These are phyloP conservation scores for Kockovaella imperatae DNA, from an alignment of 768 basidiomycete species.

Conservation along the genomic window DNA sequence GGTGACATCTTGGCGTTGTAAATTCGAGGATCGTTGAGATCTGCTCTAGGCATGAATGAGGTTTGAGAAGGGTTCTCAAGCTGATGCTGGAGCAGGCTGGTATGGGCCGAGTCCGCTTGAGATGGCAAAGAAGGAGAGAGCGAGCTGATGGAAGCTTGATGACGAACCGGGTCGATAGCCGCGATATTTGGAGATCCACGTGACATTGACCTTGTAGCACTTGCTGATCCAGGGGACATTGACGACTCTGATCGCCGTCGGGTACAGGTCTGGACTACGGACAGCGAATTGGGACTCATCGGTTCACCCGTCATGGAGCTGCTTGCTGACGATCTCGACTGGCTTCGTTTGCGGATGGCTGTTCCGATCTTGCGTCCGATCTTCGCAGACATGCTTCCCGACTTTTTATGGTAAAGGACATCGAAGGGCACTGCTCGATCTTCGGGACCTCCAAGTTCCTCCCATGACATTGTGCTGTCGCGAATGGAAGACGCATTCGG, in stretches of 20 bases:
- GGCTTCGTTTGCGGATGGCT: conserved; percentile 31
- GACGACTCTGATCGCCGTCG: conserved; percentile 28
- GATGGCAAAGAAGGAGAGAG: conserved; percentile 14
- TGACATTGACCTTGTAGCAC: conserved; percentile 5
- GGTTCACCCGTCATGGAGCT: conserved; percentile 10
- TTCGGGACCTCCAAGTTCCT: conserved; percentile 30
- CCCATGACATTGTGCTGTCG: conserved; percentile 39
- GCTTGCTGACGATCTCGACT: conserved; percentile 5
- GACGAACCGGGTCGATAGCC: conserved; percentile 42
- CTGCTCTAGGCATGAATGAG: conserved; percentile 61
- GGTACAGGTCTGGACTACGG: conserved; percentile 8
- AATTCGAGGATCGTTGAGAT: conserved; percentile 65
- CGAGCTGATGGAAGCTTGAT: conserved; percentile 31
- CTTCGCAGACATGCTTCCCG: conserved; percentile 34
- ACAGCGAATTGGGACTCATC: conserved; percentile 17
- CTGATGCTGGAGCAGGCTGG: conserved; percentile 48
- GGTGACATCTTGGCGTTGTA: conserved; percentile 73
- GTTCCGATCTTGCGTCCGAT: conserved; percentile 23
- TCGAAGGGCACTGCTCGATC: conserved; percentile 35
- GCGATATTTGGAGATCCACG: conserved; percentile 7
- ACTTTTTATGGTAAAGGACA: conserved; percentile 26
- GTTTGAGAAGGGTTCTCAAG: conserved; percentile 57
- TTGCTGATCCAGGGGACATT: conserved; percentile 15
- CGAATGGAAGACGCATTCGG: conserved; percentile 12
- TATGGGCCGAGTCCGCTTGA: conserved; percentile 17